phyloP scores from a whole-genome alignment of 352 stramenopile genomes.

The Globisporangium barbulae region DNA sequence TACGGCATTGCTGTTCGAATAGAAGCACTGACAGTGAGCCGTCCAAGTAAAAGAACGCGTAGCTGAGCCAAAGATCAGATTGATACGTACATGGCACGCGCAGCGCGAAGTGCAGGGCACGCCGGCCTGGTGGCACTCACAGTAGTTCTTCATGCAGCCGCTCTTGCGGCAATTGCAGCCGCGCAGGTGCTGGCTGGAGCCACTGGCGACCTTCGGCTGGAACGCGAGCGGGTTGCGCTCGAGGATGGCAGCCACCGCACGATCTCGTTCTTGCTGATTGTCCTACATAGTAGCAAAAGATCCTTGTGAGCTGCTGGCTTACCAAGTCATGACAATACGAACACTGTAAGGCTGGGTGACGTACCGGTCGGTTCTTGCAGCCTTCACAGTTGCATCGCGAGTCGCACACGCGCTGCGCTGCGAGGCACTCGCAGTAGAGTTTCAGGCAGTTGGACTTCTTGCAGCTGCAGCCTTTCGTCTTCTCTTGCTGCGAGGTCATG shows the following conservation, averaged over 20 bases:
- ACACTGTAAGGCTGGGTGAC: not conserved
- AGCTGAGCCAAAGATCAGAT: not conserved
- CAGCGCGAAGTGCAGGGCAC: conserved; percentile 80
- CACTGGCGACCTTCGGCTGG: conserved; percentile 90
- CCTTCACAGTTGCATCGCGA: conserved; percentile 74
- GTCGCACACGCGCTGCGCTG: conserved; percentile 64
- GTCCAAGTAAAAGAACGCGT: too few relatives aligned
- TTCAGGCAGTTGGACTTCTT: conserved; percentile 98
- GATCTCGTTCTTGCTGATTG: conserved; percentile 58
- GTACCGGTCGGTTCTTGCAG: conserved; percentile 68
- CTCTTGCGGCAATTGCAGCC: conserved; percentile 96
- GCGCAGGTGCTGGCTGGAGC: conserved; percentile 82
- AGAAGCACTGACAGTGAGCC: too few relatives aligned
- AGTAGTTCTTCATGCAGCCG: conserved; percentile 98
- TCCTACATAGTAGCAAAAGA: conserved; percentile 15
- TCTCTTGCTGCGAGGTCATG: conserved; percentile 25
- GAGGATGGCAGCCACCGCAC: conserved; percentile 87
- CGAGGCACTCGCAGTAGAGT: conserved; percentile 87
- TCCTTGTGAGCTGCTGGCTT: not conserved
- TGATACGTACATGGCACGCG: conserved; percentile 58
- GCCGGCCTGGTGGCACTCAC: conserved; percentile 93
- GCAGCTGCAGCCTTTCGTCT: conserved; percentile 89
- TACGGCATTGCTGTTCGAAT: conserved; percentile 43
- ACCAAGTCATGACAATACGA: not conserved
- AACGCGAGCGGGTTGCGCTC: conserved; percentile 93